These are phyloP conservation scores for Solanum gracilifrons DNA, from an alignment of 257 asterid species.

Conservation along the genomic window DNA sequence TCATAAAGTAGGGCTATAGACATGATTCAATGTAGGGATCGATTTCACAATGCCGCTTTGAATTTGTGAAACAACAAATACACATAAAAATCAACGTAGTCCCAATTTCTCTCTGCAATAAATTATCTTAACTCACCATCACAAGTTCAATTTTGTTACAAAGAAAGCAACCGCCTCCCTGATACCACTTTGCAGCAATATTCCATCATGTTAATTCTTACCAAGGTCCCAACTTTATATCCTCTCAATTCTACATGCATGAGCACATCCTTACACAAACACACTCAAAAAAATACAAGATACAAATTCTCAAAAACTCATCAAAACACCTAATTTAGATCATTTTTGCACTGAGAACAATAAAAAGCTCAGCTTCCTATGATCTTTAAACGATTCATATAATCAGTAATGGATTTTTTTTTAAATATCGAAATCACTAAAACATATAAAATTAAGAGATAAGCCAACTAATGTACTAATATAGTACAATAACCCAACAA, in stretches of 20 bases:
- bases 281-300: not conserved
- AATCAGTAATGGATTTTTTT: not conserved
- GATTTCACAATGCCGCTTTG: not conserved
- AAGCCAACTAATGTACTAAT: not conserved
- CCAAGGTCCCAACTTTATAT: not conserved
- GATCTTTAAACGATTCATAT: not conserved
- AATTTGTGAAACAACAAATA: not conserved
- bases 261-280: not conserved
- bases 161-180: not conserved
- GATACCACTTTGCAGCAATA: not conserved
- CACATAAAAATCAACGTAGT: not conserved
- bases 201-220: not conserved
- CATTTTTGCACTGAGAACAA: not conserved
- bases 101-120: not conserved
- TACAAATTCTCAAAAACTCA: not conserved
- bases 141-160: not conserved
- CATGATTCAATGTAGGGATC: not conserved
- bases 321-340: not conserved
- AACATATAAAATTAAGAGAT: not conserved
- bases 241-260: not conserved
- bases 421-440: not conserved
- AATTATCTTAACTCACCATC: not conserved
- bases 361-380: not conserved
- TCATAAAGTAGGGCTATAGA: not conserved
- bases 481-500: not conserved